Evolutionary conservation across 768 basidiomycete species (phyloP).

Genomic region (Cystobasidium ongulense): DNA sequence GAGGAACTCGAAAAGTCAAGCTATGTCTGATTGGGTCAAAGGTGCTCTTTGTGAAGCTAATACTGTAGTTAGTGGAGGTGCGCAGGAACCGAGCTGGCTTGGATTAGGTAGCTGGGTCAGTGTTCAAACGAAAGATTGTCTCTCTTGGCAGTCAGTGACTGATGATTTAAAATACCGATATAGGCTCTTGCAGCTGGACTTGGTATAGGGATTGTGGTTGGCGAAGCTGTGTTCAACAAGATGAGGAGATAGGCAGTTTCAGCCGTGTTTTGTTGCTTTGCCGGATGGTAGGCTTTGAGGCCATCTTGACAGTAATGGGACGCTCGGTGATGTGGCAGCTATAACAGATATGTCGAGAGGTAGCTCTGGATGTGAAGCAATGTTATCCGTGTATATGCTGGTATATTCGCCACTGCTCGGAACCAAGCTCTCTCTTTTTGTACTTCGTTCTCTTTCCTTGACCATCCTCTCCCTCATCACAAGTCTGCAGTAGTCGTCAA

Average conservation of each 20-base stretch:
- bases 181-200: slow-evolving; percentile 25
- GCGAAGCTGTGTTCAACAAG: slow-evolving; percentile 23
- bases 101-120: slow-evolving; percentile 14
- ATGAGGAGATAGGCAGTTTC: background rate
- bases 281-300: too few species aligned
- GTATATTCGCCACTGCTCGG: too few species aligned
- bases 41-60: slow-evolving; percentile 13
- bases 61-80: background rate
- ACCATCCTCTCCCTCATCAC: too few species aligned
- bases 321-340: too few species aligned
- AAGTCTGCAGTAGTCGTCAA: too few species aligned
- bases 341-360: too few species aligned
- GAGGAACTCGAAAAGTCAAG: background rate
- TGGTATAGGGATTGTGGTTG: slow-evolving; percentile 18
- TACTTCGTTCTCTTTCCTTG: too few species aligned
- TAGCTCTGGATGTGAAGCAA: too few species aligned
- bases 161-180: background rate
- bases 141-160: background rate
- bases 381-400: too few species aligned
- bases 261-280: background rate
- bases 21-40: slow-evolving; percentile 18
- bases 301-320: too few species aligned
- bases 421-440: too few species aligned
- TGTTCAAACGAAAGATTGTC: background rate
- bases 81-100: background rate